Evolutionary conservation across 2,329 filamentous ascomycete species (phyloP).

Genomic region (Pseudopyricularia javanii): DNA sequence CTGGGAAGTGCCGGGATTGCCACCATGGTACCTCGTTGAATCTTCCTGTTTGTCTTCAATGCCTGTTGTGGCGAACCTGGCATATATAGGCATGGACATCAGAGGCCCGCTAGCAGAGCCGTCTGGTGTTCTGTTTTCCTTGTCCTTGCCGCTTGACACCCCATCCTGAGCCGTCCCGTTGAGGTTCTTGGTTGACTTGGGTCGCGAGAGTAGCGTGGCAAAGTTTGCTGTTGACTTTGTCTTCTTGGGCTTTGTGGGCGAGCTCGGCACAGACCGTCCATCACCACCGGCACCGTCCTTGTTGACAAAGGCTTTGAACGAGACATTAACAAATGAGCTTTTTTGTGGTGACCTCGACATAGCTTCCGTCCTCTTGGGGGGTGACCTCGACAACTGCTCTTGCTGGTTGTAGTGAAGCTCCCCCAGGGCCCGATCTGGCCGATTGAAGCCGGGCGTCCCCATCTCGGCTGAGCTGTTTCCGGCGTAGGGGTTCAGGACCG

Average conservation of each 20-base stretch:
- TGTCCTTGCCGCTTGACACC: conserved; percentile 45
- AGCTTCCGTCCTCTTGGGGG: conserved; percentile 23
- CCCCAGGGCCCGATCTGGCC: conserved; percentile 33
- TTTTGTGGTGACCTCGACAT: conserved; percentile 28
- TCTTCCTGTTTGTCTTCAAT: neutral
- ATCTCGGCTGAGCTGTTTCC: conserved; percentile 11
- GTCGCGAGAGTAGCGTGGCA: conserved; percentile 60
- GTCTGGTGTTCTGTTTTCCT: conserved; percentile 67
- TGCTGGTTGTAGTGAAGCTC: conserved; percentile 46
- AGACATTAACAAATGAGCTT: conserved; percentile 27
- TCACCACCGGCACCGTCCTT: conserved; percentile 26
- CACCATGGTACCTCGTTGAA: neutral
- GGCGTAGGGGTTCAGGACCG: neutral
- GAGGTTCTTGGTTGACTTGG: conserved; percentile 60
- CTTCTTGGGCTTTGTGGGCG: conserved; percentile 58
- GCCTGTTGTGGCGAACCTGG: conserved; percentile 47
- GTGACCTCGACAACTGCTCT: conserved; percentile 24
- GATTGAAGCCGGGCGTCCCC: conserved; percentile 20
- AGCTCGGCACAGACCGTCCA: conserved; percentile 25
- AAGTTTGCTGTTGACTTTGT: conserved; percentile 76
- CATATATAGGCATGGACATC: conserved; percentile 69
- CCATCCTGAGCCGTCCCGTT: conserved; percentile 27
- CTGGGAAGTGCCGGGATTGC: conserved; percentile 8
- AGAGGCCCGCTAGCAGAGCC: conserved; percentile 25
- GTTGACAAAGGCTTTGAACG: conserved; percentile 27